Percentiles rank a stretch among this genome's conserved stretches.
Evolutionary conservation across 2,329 filamentous ascomycete species (phyloP).

Genomic region (Cyphellophora attinorum): DNA sequence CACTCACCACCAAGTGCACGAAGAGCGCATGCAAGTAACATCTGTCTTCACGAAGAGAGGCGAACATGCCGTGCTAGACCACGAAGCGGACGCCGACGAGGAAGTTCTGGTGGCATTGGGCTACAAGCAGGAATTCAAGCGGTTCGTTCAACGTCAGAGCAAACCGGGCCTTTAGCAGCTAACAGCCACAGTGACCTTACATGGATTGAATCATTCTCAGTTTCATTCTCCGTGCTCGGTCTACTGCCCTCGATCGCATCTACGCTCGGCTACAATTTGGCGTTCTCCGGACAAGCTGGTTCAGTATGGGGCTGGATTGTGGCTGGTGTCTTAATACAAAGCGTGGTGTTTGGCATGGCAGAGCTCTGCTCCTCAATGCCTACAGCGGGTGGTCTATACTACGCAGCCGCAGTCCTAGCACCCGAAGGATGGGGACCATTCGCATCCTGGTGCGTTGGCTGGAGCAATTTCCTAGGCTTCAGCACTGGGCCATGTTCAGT

Average conservation of each 20-base stretch:
- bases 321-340: slow-evolving; percentile 48
- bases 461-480: slow-evolving; percentile 62
- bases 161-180: slow-evolving; percentile 46
- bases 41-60: slow-evolving; percentile 38
- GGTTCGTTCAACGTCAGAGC: slow-evolving; percentile 1
- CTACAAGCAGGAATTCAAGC: slow-evolving; percentile 33
- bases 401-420: slow-evolving; percentile 62
- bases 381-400: slow-evolving; percentile 63
- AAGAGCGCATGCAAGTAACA: slow-evolving; percentile 43
- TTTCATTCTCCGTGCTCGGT: slow-evolving; percentile 53
- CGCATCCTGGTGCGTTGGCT: slow-evolving; percentile 60
- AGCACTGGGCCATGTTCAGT: slow-evolving; percentile 58
- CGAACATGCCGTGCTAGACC: slow-evolving; percentile 38
- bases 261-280: slow-evolving; percentile 49
- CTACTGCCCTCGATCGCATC: slow-evolving; percentile 52
- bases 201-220: slow-evolving; percentile 50
- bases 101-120: slow-evolving; percentile 53
- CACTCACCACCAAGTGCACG: slow-evolving; percentile 22
- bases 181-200: slow-evolving; percentile 26
- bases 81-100: slow-evolving; percentile 45
- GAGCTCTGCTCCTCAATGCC: slow-evolving; percentile 67
- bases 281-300: slow-evolving; percentile 46
- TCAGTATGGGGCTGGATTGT: slow-evolving; percentile 55
- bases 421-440: slow-evolving; percentile 56
- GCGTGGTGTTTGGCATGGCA: slow-evolving; percentile 53